A percentile compares a stretch with the other conserved stretches of the same genome.
These are phyloP conservation scores for Bacidia rubella DNA, from an alignment of 495 filamentous ascomycete genomes.

Conservation along the genomic window DNA sequence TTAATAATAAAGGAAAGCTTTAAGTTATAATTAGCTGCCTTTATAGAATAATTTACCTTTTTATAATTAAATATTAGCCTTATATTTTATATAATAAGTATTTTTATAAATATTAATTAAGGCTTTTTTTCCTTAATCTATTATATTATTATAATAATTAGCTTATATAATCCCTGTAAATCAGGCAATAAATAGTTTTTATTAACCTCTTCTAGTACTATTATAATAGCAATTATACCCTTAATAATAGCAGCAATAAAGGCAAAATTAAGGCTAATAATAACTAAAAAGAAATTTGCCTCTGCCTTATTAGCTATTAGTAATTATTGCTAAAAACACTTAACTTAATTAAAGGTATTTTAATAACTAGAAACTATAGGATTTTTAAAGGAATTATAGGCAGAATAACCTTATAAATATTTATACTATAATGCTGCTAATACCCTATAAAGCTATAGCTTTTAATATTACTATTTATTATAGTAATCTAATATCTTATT, in stretches of 20 bases:
- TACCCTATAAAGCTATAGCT: neutral
- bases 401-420: neutral
- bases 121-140: neutral
- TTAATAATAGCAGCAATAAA: neutral
- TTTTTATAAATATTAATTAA: neutral
- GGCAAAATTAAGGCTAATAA: neutral
- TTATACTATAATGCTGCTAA: neutral
- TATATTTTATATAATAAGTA: neutral
- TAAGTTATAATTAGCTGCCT: neutral
- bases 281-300: neutral
- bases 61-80: neutral
- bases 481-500: neutral
- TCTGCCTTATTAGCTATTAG: neutral
- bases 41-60: neutral
- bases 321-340: neutral
- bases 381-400: neutral
- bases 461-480: neutral
- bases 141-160: neutral
- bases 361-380: neutral
- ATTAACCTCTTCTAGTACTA: neutral
- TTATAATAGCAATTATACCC: neutral
- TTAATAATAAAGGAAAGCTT: neutral
- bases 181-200: neutral
- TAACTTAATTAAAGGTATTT: neutral
- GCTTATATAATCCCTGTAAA: neutral